Evolutionary conservation across 495 filamentous ascomycete species (phyloP).

Genomic region (Penicillium waksmanii): DNA sequence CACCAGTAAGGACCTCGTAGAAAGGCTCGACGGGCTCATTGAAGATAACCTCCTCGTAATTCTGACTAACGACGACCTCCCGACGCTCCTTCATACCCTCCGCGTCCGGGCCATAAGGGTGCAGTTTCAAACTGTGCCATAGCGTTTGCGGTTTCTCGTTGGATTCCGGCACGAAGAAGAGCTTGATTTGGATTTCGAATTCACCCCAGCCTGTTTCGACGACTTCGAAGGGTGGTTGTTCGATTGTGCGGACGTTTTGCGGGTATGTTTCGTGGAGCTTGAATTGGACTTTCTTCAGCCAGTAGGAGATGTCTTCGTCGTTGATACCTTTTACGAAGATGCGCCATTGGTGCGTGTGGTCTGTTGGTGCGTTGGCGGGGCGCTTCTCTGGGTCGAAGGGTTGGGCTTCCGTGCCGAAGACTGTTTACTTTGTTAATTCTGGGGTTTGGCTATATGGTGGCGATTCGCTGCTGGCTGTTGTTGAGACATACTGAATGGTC

Average conservation of each 20-base stretch:
- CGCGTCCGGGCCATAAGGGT: constrained; percentile 83
- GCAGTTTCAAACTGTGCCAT: constrained; percentile 87
- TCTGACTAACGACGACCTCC: constrained; percentile 71
- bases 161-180: constrained; percentile 85
- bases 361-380: constrained; percentile 60
- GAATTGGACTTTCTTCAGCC: constrained; percentile 96
- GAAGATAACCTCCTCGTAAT: constrained; percentile 91
- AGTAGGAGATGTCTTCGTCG: constrained; percentile 87
- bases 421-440: constrained; percentile 28
- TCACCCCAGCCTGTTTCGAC: constrained; percentile 96
- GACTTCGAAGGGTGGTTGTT: constrained; percentile 81
- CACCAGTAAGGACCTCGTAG: constrained; percentile 77
- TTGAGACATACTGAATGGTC: constrained; percentile 65
- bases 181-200: constrained; percentile 91
- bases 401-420: constrained; percentile 78
- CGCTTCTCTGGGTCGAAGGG: constrained; percentile 73
- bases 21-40: constrained; percentile 93
- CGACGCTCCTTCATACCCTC: constrained; percentile 69
- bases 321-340: constrained; percentile 88
- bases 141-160: constrained; percentile 89
- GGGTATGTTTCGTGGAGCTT: constrained; percentile 95
- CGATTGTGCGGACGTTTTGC: constrained; percentile 78
- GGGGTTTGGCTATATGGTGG: neutral
- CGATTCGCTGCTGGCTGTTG: constrained; percentile 1
- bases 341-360: constrained; percentile 95